phyloP scores from a whole-genome alignment of 805 yeast species.

The Suhomyces tanzawaensis region DNA sequence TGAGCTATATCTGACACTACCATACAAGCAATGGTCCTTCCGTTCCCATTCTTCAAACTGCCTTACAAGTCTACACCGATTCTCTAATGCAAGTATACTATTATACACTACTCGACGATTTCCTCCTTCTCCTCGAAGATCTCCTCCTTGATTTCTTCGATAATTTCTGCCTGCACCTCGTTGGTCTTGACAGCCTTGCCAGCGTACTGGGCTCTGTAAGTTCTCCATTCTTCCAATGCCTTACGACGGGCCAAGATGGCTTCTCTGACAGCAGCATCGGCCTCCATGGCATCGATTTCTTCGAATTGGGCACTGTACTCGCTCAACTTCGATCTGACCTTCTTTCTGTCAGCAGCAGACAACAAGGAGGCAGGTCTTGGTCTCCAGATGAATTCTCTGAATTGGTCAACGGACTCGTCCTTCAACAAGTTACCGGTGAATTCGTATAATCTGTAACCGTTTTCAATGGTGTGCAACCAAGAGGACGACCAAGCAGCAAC shows the following conservation, averaged over 20 bases:
- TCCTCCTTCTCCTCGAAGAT: slow-evolving; percentile 71
- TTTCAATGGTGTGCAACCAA: slow-evolving; percentile 81
- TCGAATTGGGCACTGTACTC: slow-evolving; percentile 92
- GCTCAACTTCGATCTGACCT: slow-evolving; percentile 83
- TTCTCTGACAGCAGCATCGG: slow-evolving; percentile 87
- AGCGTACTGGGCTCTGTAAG: slow-evolving; percentile 58
- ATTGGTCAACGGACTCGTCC: slow-evolving; percentile 76
- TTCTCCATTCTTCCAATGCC: slow-evolving; percentile 79
- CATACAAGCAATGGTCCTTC: no score
- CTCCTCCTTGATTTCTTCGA: slow-evolving; percentile 77
- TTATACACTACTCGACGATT: slow-evolving; percentile 45
- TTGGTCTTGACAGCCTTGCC: slow-evolving; percentile 41
- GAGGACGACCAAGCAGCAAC: slow-evolving; percentile 84
- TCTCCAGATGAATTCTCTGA: slow-evolving; percentile 93
- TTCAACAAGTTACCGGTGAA: slow-evolving; percentile 73
- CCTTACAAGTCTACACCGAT: no score
- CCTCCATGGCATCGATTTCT: slow-evolving; percentile 93
- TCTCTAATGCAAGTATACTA: background rate
- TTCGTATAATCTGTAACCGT: slow-evolving; percentile 87
- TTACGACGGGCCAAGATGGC: slow-evolving; percentile 80
- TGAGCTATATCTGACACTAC: no score
- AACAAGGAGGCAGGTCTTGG: slow-evolving; percentile 87
- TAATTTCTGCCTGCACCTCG: slow-evolving; percentile 51
- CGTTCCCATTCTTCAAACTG: no score
- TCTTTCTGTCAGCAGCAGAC: slow-evolving; percentile 77